These are phyloP conservation scores for Neofusicoccum ribis DNA, from an alignment of 2,329 filamentous ascomycete genomes.

Conservation along the genomic window DNA sequence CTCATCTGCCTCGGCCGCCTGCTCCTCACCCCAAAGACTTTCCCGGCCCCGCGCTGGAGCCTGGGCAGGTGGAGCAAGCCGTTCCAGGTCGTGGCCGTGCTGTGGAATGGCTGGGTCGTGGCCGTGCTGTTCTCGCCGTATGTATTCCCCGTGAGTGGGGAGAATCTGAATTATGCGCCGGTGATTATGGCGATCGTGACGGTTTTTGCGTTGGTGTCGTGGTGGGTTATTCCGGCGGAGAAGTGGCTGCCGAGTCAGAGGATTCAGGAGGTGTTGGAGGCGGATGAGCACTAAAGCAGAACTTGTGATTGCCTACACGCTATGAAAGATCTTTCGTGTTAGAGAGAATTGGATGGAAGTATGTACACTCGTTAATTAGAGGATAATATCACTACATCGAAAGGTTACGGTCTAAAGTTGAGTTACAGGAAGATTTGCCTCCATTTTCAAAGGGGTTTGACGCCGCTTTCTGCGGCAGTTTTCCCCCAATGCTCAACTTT, in stretches of 20 bases:
- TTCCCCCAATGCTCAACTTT: no score
- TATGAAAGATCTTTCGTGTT: no score
- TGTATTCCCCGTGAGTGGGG: constrained; percentile 35
- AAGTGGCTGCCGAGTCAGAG: constrained; percentile 34
- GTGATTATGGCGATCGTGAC: constrained; percentile 43
- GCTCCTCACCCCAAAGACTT: constrained; percentile 39
- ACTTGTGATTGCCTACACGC: no score
- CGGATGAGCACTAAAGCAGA: not conserved
- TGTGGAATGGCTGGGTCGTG: constrained; percentile 43
- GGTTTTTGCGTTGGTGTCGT: constrained; percentile 38
- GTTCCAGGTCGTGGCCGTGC: constrained; percentile 36
- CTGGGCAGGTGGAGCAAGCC: constrained; percentile 38
- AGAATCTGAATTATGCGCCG: constrained; percentile 39
- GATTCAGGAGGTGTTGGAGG: constrained; percentile 18
- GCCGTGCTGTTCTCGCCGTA: constrained; percentile 41
- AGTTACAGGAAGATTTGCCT: no score
- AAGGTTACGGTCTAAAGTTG: no score
- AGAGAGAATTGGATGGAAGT: no score
- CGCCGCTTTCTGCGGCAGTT: no score
- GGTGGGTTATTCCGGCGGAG: constrained; percentile 38
- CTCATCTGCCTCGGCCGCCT: constrained; percentile 37
- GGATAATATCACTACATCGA: no score
- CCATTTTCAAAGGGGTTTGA: no score
- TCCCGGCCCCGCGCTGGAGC: constrained; percentile 38
- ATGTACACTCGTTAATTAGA: no score